phyloP scores from a whole-genome alignment of 2,329 filamentous ascomycete genomes.

The Chaetoscypha palmicola region DNA sequence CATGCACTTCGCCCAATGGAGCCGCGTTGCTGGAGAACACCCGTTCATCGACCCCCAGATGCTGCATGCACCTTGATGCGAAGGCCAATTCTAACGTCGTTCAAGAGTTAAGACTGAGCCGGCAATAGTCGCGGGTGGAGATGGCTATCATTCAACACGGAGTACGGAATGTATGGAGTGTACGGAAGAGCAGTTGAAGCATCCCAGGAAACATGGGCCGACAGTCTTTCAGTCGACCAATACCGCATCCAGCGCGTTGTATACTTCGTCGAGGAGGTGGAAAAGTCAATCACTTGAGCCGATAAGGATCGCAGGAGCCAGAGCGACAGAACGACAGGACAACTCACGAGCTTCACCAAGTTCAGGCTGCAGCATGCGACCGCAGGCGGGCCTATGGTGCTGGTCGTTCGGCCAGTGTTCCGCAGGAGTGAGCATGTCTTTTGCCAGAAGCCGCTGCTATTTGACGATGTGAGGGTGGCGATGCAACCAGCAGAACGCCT shows the following conservation, averaged over 20 bases:
- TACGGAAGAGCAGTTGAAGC: too few relatives aligned
- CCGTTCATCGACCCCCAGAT: neutral
- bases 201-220: too few relatives aligned
- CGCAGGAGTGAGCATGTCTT: too few relatives aligned
- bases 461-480: neutral
- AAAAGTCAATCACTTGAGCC: neutral
- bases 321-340: neutral
- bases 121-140: neutral
- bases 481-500: slow-evolving; percentile 1
- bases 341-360: neutral
- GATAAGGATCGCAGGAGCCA: neutral
- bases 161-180: too few relatives aligned
- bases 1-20: slow-evolving; percentile 1
- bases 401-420: too few relatives aligned
- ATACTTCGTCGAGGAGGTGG: neutral
- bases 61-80: slow-evolving; percentile 6
- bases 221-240: too few relatives aligned
- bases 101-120: slow-evolving; percentile 1
- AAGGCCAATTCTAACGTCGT: slow-evolving; percentile 7
- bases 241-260: too few relatives aligned
- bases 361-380: neutral
- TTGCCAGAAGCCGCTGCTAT: too few relatives aligned
- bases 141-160: too few relatives aligned
- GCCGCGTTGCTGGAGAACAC: neutral
- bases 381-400: neutral